Percentiles rank a stretch among this genome's conserved stretches.
Evolutionary conservation across 441 rosid genomes (phyloP).

Genomic region (Gossypium davidsonii): DNA sequence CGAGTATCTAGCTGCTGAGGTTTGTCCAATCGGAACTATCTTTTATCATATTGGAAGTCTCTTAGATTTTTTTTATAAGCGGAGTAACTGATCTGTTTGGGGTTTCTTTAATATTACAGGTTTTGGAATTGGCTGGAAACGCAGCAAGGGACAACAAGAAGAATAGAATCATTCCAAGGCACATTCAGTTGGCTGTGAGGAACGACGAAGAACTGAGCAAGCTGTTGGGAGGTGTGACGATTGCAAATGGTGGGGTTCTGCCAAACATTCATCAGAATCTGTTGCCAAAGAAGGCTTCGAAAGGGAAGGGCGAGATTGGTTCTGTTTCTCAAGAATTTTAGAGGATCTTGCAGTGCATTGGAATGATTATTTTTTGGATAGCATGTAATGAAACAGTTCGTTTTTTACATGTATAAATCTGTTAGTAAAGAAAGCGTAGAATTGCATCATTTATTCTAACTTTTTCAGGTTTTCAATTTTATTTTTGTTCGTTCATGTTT

Average conservation of each 20-base stretch:
- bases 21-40: background rate
- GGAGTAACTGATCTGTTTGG: background rate
- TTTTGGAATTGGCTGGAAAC: conserved; percentile 29
- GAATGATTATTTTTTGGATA: background rate
- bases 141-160: conserved; percentile 36
- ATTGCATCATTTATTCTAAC: no score
- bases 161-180: conserved; percentile 28
- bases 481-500: background rate
- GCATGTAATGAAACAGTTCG: background rate
- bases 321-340: conserved; percentile 37
- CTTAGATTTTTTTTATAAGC: background rate
- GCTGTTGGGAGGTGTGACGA: conserved; percentile 22
- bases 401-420: background rate
- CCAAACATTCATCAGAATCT: conserved; percentile 30
- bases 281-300: conserved; percentile 29
- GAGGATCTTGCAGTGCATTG: background rate
- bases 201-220: conserved; percentile 33
- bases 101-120: conserved; percentile 11
- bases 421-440: background rate
- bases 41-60: background rate
- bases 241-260: conserved; percentile 34
- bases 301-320: conserved; percentile 34
- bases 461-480: no score
- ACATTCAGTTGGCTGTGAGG: conserved; percentile 29
- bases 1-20: conserved; percentile 48